phyloP scores from a whole-genome alignment of 495 filamentous ascomycete species.

The Xylaria venustula region DNA sequence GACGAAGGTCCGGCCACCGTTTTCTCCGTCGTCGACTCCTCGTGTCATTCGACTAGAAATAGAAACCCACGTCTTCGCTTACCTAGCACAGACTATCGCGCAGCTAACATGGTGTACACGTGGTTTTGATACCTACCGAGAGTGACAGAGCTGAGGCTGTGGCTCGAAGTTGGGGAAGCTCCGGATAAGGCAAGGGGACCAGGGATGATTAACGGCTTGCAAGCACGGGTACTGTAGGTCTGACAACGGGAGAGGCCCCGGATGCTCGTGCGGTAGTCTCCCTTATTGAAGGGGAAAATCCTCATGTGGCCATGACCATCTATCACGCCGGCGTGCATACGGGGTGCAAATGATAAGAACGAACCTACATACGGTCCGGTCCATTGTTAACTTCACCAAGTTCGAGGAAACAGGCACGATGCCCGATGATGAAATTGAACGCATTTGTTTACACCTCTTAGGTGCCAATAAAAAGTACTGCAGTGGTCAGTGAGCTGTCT shows the following conservation, averaged over 20 bases:
- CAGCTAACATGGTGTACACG: slow-evolving; percentile 3
- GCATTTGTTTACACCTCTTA: too few relatives aligned
- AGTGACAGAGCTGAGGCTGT: background rate
- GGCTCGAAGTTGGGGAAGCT: slow-evolving; percentile 14
- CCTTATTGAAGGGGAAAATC: too few relatives aligned
- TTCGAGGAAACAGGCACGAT: too few relatives aligned
- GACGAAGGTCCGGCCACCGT: background rate
- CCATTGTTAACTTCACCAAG: too few relatives aligned
- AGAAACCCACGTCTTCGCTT: background rate
- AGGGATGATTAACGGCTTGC: background rate
- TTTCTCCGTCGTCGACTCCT: background rate
- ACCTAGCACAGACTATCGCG: background rate
- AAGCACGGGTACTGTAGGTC: background rate
- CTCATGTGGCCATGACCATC: too few relatives aligned
- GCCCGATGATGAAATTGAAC: too few relatives aligned
- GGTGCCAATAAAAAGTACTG: too few relatives aligned
- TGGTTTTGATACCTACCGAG: background rate
- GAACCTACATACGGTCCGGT: too few relatives aligned
- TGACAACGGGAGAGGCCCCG: background rate
- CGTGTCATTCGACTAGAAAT: slow-evolving; percentile 9
- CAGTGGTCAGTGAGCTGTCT: too few relatives aligned
- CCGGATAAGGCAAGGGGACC: background rate
- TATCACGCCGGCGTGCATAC: too few relatives aligned
- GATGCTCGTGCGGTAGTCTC: background rate
- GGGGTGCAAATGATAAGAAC: too few relatives aligned